phyloP scores from a whole-genome alignment of 768 basidiomycete species.

The Infundibulicybe gibba region DNA sequence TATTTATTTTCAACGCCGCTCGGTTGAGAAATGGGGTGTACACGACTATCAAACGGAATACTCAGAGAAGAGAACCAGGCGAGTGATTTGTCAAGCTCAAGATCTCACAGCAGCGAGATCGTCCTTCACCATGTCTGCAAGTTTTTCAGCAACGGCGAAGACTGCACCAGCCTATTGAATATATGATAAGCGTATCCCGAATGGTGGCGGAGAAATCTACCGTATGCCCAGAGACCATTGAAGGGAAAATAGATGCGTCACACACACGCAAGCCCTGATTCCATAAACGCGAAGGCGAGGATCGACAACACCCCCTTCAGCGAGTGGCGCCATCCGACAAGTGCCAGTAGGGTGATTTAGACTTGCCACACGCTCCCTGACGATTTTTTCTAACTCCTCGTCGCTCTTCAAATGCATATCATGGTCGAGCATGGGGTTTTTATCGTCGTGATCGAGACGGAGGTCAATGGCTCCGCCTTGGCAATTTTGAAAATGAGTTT shows the following conservation, averaged over 20 bases:
- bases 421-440: constrained; percentile 31
- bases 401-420: constrained; percentile 28
- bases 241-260: constrained; percentile 37
- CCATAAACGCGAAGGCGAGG: constrained; percentile 40
- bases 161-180: constrained; percentile 25
- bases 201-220: too few species aligned
- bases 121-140: constrained; percentile 26
- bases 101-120: too few species aligned
- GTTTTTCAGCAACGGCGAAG: constrained; percentile 25
- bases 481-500: constrained; percentile 29
- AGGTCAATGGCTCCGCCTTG: constrained; percentile 28
- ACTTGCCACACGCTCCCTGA: constrained; percentile 38
- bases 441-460: constrained; percentile 24
- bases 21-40: too few species aligned
- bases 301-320: constrained; percentile 39
- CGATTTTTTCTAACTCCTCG: constrained; percentile 32
- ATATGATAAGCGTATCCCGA: too few species aligned
- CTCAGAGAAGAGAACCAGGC: too few species aligned
- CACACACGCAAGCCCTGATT: constrained; percentile 34
- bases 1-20: too few species aligned
- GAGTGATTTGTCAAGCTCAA: too few species aligned
- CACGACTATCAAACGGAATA: too few species aligned
- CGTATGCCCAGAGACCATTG: constrained; percentile 37
- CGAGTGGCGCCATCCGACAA: constrained; percentile 41
- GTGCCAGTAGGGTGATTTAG: constrained; percentile 42